Conservation (phyloP, 2,329 filamentous ascomycete species). For the Neofusicoccum sp. region DNA sequence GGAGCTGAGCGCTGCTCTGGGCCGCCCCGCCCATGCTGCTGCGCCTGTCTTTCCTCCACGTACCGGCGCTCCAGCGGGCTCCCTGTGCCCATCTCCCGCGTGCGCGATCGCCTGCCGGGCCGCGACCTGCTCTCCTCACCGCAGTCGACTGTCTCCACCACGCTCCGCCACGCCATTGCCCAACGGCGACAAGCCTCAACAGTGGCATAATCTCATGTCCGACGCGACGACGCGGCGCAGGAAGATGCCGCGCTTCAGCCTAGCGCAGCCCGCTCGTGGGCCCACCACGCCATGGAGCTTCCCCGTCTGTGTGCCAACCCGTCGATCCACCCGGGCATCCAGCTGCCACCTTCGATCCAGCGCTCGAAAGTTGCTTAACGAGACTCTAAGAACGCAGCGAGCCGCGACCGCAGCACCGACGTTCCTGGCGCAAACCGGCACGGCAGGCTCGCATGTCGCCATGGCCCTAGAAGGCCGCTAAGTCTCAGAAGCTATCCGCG, state of each 20-base stretch:
- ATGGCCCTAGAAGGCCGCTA: slow-evolving; percentile 12
- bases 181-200: background rate
- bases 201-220: background rate
- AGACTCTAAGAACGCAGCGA: background rate
- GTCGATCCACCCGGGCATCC: background rate
- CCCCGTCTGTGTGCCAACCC: background rate
- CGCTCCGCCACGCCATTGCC: background rate
- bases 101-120: background rate
- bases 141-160: background rate
- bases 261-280: slow-evolving; percentile 2
- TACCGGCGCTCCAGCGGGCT: background rate
- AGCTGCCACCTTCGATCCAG: too few relatives aligned
- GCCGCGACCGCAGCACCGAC: background rate
- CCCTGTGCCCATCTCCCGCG: slow-evolving; percentile 13
- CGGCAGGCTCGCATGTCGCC: slow-evolving; percentile 1
- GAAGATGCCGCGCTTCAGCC: background rate
- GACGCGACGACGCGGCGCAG: background rate
- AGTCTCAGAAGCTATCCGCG: background rate
- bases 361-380: too few relatives aligned
- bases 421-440: slow-evolving; percentile 1
- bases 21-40: too few relatives aligned
- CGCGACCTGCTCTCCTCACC: background rate
- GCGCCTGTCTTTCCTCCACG: too few relatives aligned
- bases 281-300: background rate
- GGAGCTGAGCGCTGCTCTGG: too few relatives aligned